Conservation (phyloP, 345 rosid genomes). For the Excoecaria agallocha region DNA sequence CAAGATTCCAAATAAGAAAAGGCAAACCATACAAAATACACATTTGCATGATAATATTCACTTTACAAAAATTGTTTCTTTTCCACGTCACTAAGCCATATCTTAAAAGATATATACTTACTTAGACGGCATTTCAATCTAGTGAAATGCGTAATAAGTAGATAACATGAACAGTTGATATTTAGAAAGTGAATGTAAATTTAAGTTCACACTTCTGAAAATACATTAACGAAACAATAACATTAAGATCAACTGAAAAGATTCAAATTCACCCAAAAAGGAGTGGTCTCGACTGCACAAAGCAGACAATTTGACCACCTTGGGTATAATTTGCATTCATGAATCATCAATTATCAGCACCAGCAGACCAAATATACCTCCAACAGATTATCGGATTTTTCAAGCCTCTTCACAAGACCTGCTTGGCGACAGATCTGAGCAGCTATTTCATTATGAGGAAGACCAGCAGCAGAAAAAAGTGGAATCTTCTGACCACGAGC, state of each 20-base stretch:
- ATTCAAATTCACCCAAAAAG: background rate
- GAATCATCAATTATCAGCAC: background rate
- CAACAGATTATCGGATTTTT: constrained; percentile 71
- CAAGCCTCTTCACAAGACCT: constrained; percentile 92
- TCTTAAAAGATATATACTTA: background rate
- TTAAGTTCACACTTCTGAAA: background rate
- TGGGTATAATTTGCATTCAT: background rate
- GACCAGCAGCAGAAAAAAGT: constrained; percentile 98
- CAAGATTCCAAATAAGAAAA: background rate
- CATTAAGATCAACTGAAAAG: background rate
- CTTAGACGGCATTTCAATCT: background rate
- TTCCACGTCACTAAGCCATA: background rate
- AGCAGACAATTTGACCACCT: background rate
- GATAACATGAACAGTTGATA: background rate
- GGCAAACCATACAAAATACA: background rate
- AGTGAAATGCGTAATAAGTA: background rate
- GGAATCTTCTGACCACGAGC: constrained; percentile 99
- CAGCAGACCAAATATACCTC: constrained; percentile 42
- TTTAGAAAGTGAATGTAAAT: background rate
- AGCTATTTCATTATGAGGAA: constrained; percentile 96
- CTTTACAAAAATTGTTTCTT: background rate
- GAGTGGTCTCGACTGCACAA: background rate
- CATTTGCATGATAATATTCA: background rate
- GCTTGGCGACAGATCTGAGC: constrained; percentile 99
- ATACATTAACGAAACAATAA: background rate